Evolutionary conservation across 1,284 basidiomycete genomes (phyloP), one percentile per base, ranked within the genome.

Genomic region (Ceratobasidium sp.): DNA sequence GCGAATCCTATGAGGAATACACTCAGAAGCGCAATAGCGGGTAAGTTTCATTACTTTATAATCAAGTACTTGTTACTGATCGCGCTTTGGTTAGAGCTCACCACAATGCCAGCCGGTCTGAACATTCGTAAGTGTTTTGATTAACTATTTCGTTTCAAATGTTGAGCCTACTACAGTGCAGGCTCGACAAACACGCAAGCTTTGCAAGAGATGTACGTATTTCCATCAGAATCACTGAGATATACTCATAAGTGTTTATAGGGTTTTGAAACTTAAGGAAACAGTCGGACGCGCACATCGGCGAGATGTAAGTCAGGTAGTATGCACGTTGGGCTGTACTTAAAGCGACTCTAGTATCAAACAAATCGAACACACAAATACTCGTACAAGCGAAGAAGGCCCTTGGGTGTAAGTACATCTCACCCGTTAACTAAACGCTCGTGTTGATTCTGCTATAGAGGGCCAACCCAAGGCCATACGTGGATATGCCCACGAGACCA

Each of bases 201-300:
- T 4, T 23, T 55, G 53, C 53, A 55, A 23, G 53, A 55, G 20
- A 55, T 55, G 53, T 23, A 20, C 20, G 53, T 55, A 55, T 55
- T 23, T 23, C 20, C 20, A 20, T 4, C 20, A 15, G 20, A 20
- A 20, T n/a, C 53, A 23, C 53, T 9, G n/a, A 55, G 3, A 4
- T 23, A 55, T n/a, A 23, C 53, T 55, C 3, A 55, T n/a, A 23
- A 55, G n/a, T 55, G 3, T 12, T 20, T 55, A 15, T 55, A 23
- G 53, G 53, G 53, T 55, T 20, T 23, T 55, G 53, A 18, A 55
- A 55, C 53, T 55, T n/a, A 55, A 55, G 53, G n/a, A 23, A 55
- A 55, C 53, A 55, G 23, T 55, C 53, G 12, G 53, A 55, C 9
- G 53, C 20, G 20, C 53, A n/a, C 15, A 55, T 55, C 20, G n/a